Conservation (phyloP, 208 protist genomes). For the Trichomonas vaginalis region DNA sequence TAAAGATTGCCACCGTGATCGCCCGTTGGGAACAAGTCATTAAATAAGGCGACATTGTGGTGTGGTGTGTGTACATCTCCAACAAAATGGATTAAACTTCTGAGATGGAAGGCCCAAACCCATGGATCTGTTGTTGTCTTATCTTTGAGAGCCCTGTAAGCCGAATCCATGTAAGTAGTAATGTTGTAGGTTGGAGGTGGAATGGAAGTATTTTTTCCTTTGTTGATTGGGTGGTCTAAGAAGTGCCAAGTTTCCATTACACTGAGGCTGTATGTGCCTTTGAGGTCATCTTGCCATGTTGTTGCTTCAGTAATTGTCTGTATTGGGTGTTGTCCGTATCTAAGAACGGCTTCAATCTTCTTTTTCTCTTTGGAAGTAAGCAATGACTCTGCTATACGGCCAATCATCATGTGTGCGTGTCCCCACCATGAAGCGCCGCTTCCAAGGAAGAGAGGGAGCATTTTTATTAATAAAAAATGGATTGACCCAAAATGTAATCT, state of each 20-base stretch:
- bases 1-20: not conserved
- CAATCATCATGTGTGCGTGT: not conserved
- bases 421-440: not conserved
- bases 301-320: not conserved
- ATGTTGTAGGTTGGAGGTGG: not conserved
- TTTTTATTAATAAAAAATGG: not conserved
- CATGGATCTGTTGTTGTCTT: not conserved
- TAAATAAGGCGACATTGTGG: not conserved
- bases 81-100: not conserved
- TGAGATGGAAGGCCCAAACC: not conserved
- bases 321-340: not conserved
- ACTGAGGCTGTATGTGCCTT: not conserved
- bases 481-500: not conserved
- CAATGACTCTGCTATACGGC: not conserved
- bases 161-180: not conserved
- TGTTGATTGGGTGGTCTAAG: not conserved
- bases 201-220: not conserved
- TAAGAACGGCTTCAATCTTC: not conserved
- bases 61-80: not conserved
- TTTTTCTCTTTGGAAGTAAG: not conserved
- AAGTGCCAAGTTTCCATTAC: not conserved
- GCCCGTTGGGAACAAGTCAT: not conserved
- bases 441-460: not conserved
- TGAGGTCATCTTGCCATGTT: conserved; percentile 14
- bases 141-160: not conserved